Evolutionary conservation across 2,329 filamentous ascomycete genomes (phyloP).

Genomic region (Rutstroemia sydowiana): DNA sequence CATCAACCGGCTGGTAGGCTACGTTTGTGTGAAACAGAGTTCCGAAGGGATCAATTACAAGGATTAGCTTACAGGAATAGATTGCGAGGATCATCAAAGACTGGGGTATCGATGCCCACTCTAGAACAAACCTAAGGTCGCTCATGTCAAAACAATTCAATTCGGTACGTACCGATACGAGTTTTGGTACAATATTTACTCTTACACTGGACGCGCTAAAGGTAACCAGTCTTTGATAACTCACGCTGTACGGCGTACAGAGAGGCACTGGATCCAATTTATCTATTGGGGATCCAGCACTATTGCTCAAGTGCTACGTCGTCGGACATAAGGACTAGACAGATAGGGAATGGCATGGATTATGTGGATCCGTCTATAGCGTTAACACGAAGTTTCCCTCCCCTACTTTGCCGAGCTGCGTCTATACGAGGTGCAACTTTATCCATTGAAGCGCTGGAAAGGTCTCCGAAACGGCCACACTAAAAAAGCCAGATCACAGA

Average conservation of each 20-base stretch:
- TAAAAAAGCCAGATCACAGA: neutral
- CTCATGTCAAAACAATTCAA: neutral
- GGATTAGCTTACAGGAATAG: conserved; percentile 18
- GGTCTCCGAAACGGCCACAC: conserved; percentile 4
- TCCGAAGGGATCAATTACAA: conserved; percentile 21
- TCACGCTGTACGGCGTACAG: neutral
- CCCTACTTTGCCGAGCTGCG: conserved; percentile 9
- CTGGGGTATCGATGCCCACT: neutral
- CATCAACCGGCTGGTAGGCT: conserved; percentile 10
- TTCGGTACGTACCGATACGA: neutral
- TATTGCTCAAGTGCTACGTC: neutral
- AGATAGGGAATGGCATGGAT: neutral
- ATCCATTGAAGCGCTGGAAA: conserved; percentile 9
- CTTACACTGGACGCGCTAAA: neutral
- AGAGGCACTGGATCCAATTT: neutral
- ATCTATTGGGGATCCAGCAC: neutral
- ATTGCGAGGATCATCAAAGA: conserved; percentile 7
- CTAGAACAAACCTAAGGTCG: neutral
- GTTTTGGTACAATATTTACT: neutral
- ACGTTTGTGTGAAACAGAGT: conserved; percentile 28
- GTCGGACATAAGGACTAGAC: neutral
- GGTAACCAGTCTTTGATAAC: neutral
- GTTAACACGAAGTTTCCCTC: neutral
- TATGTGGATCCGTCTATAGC: conserved; percentile 7
- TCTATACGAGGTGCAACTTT: conserved; percentile 8